Conservation (phyloP, 2,329 filamentous ascomycete genomes). For the Aspergillus neoniger region DNA sequence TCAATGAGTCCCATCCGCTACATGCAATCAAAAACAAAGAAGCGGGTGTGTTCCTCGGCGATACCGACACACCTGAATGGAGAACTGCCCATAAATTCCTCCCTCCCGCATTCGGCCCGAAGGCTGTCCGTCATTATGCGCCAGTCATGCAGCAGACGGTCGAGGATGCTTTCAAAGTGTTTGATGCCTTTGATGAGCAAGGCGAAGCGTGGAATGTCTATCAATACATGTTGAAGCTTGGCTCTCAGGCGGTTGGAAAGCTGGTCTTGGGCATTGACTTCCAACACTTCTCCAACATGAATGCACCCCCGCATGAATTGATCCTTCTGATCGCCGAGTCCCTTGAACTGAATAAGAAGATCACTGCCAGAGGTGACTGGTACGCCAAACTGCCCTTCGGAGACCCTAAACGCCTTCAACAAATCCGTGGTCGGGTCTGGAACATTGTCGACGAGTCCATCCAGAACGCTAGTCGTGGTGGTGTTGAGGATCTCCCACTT, state of each 20-base stretch:
- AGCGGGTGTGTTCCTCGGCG: slow-evolving; percentile 37
- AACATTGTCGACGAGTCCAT: slow-evolving; percentile 28
- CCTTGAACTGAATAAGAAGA: slow-evolving; percentile 61
- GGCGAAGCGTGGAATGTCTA: slow-evolving; percentile 52
- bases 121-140: slow-evolving; percentile 62
- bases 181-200: slow-evolving; percentile 51
- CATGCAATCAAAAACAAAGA: slow-evolving; percentile 28
- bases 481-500: slow-evolving; percentile 33
- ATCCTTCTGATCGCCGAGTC: slow-evolving; percentile 53
- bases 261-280: slow-evolving; percentile 49
- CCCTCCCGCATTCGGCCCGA: slow-evolving; percentile 60
- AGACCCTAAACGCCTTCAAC: slow-evolving; percentile 49
- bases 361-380: slow-evolving; percentile 58
- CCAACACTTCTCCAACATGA: slow-evolving; percentile 44
- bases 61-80: slow-evolving; percentile 38
- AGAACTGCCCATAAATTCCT: slow-evolving; percentile 61
- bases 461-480: slow-evolving; percentile 21
- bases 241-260: slow-evolving; percentile 48
- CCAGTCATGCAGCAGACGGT: slow-evolving; percentile 60
- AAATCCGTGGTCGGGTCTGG: slow-evolving; percentile 19
- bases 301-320: slow-evolving; percentile 56
- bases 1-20: slow-evolving; percentile 39
- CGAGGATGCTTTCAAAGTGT: slow-evolving; percentile 52
- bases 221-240: slow-evolving; percentile 53
- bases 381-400: slow-evolving; percentile 61